phyloP scores from a whole-genome alignment of 176 grass and related monocot species.

The Raddia distichophylla region DNA sequence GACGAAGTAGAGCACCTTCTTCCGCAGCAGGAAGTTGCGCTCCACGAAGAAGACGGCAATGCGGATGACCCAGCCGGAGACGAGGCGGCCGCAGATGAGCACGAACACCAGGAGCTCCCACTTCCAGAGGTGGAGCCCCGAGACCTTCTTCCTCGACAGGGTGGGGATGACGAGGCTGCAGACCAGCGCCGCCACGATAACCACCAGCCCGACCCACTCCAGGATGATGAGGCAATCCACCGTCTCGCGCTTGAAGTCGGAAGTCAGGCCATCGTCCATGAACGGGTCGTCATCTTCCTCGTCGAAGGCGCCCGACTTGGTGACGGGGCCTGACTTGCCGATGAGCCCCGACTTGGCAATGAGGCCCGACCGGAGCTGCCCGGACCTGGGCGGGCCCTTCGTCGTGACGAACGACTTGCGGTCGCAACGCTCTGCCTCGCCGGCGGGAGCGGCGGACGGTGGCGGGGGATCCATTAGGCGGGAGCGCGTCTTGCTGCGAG shows the following conservation, averaged over 20 bases:
- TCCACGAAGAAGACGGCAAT: slow-evolving; percentile 83
- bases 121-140: slow-evolving; percentile 89
- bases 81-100: slow-evolving; percentile 91
- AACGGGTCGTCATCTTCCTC: slow-evolving; percentile 89
- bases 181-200: slow-evolving; percentile 69
- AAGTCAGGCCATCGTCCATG: slow-evolving; percentile 67
- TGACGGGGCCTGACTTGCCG: slow-evolving; percentile 39
- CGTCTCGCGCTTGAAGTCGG: slow-evolving; percentile 62
- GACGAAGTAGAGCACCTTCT: slow-evolving; percentile 96
- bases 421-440: background rate
- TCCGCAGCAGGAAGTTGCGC: slow-evolving; percentile 84
- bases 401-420: slow-evolving; percentile 46
- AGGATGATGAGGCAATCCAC: slow-evolving; percentile 59
- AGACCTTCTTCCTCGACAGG: slow-evolving; percentile 50
- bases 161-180: slow-evolving; percentile 62
- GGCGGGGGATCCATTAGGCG: slow-evolving; percentile 74
- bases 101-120: slow-evolving; percentile 84
- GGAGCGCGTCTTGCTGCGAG: slow-evolving; percentile 69
- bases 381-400: slow-evolving; percentile 53
- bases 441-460: slow-evolving; percentile 1
- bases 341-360: slow-evolving; percentile 56
- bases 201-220: slow-evolving; percentile 74
- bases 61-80: slow-evolving; percentile 85
- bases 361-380: slow-evolving; percentile 55
- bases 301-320: slow-evolving; percentile 51